Percentiles rank a stretch among this genome's conserved stretches.
These are phyloP conservation scores for Tetrapyrgos nigripes DNA, from an alignment of 1,284 basidiomycete genomes.

Conservation along the genomic window DNA sequence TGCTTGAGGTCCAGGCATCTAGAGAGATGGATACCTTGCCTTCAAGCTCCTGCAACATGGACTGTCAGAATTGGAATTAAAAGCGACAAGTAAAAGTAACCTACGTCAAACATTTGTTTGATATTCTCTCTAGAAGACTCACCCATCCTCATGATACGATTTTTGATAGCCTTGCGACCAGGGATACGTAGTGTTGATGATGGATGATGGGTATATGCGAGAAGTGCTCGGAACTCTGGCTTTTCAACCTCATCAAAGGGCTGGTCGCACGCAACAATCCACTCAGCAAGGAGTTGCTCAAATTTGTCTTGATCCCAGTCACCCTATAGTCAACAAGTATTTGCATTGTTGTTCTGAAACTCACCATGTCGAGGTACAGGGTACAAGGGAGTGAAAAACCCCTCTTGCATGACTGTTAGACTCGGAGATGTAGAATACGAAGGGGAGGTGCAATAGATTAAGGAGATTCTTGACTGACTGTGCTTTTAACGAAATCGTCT, in stretches of 20 bases:
- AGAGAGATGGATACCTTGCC: constrained; percentile 25
- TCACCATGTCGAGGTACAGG: too few species aligned
- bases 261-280: constrained; percentile 25
- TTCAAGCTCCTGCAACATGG: constrained; percentile 18
- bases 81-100: neutral
- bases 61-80: neutral
- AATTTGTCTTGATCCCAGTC: constrained; percentile 14
- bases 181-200: constrained; percentile 14
- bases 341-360: too few species aligned
- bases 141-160: constrained; percentile 11
- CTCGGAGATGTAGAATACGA: too few species aligned
- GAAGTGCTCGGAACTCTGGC: constrained; percentile 20
- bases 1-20: constrained; percentile 31
- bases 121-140: constrained; percentile 9
- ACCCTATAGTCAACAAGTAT: too few species aligned
- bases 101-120: constrained; percentile 16
- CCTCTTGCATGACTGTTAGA: too few species aligned
- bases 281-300: constrained; percentile 17
- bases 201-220: constrained; percentile 17
- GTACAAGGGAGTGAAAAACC: too few species aligned
- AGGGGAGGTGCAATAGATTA: too few species aligned
- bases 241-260: constrained; percentile 21
- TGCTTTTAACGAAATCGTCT: too few species aligned
- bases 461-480: too few species aligned
- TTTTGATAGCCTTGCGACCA: constrained; percentile 2